A percentile compares a stretch with the other conserved stretches of the same genome.
Evolutionary conservation across 495 filamentous ascomycete species (phyloP).

Genomic region (Penicillium taxi): DNA sequence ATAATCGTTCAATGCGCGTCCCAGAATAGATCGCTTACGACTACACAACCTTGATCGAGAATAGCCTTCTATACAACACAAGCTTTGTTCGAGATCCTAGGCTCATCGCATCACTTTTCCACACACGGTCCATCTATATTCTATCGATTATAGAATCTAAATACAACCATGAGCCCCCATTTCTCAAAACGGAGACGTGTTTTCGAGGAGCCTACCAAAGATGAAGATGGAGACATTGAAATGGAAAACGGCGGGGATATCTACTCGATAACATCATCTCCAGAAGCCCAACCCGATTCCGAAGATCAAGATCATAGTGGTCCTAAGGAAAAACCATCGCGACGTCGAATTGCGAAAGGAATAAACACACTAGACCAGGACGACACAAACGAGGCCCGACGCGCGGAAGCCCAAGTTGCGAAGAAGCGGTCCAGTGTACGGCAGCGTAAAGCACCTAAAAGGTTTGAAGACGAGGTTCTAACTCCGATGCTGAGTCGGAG

Average conservation of each 20-base stretch:
- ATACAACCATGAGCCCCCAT: conserved; percentile 31
- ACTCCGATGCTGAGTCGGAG: conserved; percentile 21
- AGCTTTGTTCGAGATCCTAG: too few species aligned
- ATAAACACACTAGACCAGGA: conserved; percentile 4
- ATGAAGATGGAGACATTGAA: conserved; percentile 30
- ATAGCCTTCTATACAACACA: too few species aligned
- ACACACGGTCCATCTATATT: too few species aligned
- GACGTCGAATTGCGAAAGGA: conserved; percentile 12
- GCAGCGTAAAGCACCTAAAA: conserved; percentile 34
- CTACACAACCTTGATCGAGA: too few species aligned
- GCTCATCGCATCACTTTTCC: too few species aligned
- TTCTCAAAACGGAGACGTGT: conserved; percentile 36
- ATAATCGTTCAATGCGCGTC: too few species aligned
- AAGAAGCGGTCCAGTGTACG: conserved; percentile 33
- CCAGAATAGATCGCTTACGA: too few species aligned
- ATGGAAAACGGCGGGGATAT: conserved; percentile 21
- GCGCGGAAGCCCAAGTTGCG: conserved; percentile 19
- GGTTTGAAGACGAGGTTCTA: conserved; percentile 25
- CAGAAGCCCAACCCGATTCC: conserved; percentile 5
- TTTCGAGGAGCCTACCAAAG: conserved; percentile 19
- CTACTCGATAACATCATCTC: conserved; percentile 17
- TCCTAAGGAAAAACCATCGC: conserved; percentile 12
- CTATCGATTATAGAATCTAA: too few species aligned
- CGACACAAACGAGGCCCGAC: conserved; percentile 4
- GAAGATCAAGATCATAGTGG: conserved; percentile 15